Percentiles rank a stretch among this genome's conserved stretches.
These are phyloP conservation scores for Phyllosticta citrichinensis DNA, from an alignment of 2,329 filamentous ascomycete genomes.

Conservation along the genomic window DNA sequence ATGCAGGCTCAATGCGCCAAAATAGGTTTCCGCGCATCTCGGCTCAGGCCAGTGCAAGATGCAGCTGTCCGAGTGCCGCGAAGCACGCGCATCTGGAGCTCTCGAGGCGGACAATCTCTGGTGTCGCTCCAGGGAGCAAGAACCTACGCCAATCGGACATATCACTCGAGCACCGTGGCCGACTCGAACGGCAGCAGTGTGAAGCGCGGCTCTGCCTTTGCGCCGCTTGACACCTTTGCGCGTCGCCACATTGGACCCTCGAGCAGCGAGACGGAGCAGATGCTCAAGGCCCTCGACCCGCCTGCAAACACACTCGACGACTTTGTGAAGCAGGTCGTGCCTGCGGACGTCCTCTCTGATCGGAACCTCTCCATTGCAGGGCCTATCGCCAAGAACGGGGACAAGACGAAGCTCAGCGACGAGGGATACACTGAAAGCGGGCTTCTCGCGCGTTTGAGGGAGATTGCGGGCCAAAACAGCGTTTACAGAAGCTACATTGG, in stretches of 20 bases:
- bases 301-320: conserved; percentile 65
- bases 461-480: conserved; percentile 52
- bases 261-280: conserved; percentile 56
- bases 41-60: conserved; percentile 3
- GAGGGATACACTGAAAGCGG: conserved; percentile 50
- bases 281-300: conserved; percentile 72
- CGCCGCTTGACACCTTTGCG: conserved; percentile 56
- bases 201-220: conserved; percentile 18
- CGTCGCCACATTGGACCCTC: conserved; percentile 82
- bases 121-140: neutral
- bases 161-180: conserved; percentile 15
- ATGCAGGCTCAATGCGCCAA: conserved; percentile 11
- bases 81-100: neutral
- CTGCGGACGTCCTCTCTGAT: conserved; percentile 63
- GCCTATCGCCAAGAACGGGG: conserved; percentile 27
- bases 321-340: conserved; percentile 77
- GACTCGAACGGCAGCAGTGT: conserved; percentile 10
- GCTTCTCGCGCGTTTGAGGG: conserved; percentile 43
- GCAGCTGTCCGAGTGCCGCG: neutral
- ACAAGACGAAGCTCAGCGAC: conserved; percentile 21
- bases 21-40: conserved; percentile 7
- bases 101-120: neutral
- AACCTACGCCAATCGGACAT: conserved; percentile 6
- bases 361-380: conserved; percentile 48
- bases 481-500: conserved; percentile 65